These are phyloP conservation scores for Pseudoturritis turrita DNA, from an alignment of 345 rosid species.

Conservation along the genomic window DNA sequence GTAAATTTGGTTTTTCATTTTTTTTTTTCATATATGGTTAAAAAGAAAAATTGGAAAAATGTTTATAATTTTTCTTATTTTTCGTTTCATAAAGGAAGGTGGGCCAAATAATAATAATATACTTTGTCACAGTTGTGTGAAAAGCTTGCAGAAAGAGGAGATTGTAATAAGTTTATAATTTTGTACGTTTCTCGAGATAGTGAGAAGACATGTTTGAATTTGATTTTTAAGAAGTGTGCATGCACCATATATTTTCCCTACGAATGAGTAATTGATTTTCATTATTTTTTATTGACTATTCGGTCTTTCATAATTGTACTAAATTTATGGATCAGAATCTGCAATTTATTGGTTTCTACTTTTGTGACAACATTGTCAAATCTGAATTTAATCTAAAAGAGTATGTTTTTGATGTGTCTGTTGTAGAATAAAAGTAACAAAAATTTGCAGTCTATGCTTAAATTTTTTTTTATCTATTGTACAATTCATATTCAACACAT, in stretches of 20 bases:
- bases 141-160: slow-evolving; percentile 29
- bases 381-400: slow-evolving; percentile 12
- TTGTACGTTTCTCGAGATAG: slow-evolving; percentile 37
- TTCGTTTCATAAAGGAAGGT: neutral
- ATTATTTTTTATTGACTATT: slow-evolving; percentile 5
- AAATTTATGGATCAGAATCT: slow-evolving; percentile 4
- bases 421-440: neutral
- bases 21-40: neutral
- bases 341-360: slow-evolving; percentile 25
- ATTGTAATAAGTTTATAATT: slow-evolving; percentile 13
- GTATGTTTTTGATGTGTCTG: slow-evolving; percentile 15
- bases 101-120: slow-evolving; percentile 24
- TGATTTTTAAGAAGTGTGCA: slow-evolving; percentile 20
- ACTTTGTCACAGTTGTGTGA: slow-evolving; percentile 30
- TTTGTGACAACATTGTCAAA: slow-evolving; percentile 28
- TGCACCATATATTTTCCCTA: slow-evolving; percentile 15
- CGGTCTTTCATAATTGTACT: slow-evolving; percentile 18
- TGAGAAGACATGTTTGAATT: slow-evolving; percentile 35
- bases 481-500: neutral
- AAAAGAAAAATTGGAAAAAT: neutral
- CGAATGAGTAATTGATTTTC: neutral
- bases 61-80: neutral
- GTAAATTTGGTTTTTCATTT: slow-evolving; percentile 14
- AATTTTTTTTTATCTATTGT: neutral
- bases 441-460: neutral